Percentiles rank a stretch among this genome's conserved stretches.
These are phyloP conservation scores for Wickerhamomyces kurtzmanii DNA, from an alignment of 805 yeast genomes.

Conservation along the genomic window DNA sequence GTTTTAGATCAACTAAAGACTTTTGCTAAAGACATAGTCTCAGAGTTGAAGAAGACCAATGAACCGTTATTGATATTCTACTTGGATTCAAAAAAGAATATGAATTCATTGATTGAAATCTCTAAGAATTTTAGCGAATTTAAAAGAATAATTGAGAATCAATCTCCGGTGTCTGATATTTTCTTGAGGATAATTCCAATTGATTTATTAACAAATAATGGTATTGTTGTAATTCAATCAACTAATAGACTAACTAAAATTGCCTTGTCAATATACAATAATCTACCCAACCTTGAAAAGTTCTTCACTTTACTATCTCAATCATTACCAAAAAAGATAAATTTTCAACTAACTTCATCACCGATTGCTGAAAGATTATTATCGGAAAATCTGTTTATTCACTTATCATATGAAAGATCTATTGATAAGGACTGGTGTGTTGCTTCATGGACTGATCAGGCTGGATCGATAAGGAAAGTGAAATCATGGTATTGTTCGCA, in stretches of 20 bases:
- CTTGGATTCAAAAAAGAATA: too few relatives aligned
- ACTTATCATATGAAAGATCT: conserved; percentile 78
- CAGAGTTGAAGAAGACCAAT: too few relatives aligned
- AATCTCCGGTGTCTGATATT: conserved; percentile 17
- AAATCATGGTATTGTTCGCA: conserved; percentile 53
- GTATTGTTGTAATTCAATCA: conserved; percentile 21
- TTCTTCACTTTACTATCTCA: conserved; percentile 29
- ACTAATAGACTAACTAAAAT: conserved; percentile 28
- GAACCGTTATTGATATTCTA: conserved; percentile 18
- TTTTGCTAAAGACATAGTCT: too few relatives aligned
- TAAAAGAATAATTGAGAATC: conserved; percentile 21
- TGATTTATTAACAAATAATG: conserved; percentile 26
- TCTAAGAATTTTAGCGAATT: conserved; percentile 38
- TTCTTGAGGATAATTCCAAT: conserved; percentile 30
- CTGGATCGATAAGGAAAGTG: conserved; percentile 51
- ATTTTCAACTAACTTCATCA: conserved; percentile 30
- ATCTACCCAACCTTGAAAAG: conserved; percentile 30
- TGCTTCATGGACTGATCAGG: conserved; percentile 86
- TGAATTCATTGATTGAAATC: conserved; percentile 36
- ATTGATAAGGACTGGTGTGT: conserved; percentile 76
- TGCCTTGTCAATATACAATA: conserved; percentile 48
- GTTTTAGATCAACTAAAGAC: conserved; percentile 5
- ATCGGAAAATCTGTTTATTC: conserved; percentile 70
- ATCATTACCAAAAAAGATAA: conserved; percentile 30
- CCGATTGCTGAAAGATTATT: conserved; percentile 26